Base-by-base conservation (phyloP, 2,329 filamentous ascomycete genomes). In the Madurella mycetomatis region DNA sequence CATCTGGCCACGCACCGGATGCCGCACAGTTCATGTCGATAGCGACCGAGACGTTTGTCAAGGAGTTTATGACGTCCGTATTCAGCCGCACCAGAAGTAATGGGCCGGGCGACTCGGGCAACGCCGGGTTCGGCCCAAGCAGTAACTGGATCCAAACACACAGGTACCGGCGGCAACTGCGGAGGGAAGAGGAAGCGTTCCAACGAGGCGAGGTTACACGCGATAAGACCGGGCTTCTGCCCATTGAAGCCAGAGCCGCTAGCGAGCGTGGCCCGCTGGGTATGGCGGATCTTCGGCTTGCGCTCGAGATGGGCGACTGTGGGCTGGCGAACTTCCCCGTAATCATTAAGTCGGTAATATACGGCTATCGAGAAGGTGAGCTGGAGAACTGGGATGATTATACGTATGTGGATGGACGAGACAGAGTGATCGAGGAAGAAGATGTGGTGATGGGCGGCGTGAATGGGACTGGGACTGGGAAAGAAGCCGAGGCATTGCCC, bases 251-350 rank as follows among this genome's bases (percentile, higher is more conserved):
- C 2, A 90, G 88, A 66, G 86, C 87, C 50, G 85, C 87, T 15
- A 82, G 82, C 52, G 83, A 87, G 62, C 79, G 90, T 40, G 81
- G 84, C 5, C 83, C 88, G 1, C 72, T 96, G 1, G 85, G 85
- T 13, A 86, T 92, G 73, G 83, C 85, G 16, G 92, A 96, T 68
- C 71, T 96, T 46, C 81, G 87, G 39, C 74, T 96, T 2, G 84
- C 89, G 0, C 70, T 95, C 15, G 83, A 88, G 55, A 79, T 96
- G 60, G 85, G 87, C 12, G 88, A 94, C 51, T 83, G 81, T 25
- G 86, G 88, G 55, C 78, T 95, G 59, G 84, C 85, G 9, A 84
- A 89, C 56, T 92, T 94, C 72, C 90, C 89, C 0, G 77, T 90
- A 19, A 76, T 95, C 39, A 80, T 84, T 30, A 85, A 87, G 41